Percentiles rank a stretch among this genome's conserved stretches.
Evolutionary conservation across 805 yeast species (phyloP).

Genomic region (Zygosaccharomyces rouxii): DNA sequence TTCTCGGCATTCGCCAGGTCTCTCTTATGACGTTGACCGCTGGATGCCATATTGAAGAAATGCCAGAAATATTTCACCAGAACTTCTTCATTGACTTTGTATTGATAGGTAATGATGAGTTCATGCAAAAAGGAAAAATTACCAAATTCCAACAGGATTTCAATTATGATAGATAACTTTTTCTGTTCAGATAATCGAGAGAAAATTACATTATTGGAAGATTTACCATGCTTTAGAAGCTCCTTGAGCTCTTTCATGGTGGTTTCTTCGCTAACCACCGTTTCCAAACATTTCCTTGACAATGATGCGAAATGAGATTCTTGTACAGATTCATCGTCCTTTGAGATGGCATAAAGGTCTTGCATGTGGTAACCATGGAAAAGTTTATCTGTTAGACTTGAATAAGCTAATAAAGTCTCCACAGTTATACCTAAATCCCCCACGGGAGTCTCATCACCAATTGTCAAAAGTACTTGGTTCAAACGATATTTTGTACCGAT

Average conservation of each 20-base stretch:
- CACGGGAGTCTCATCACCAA: conserved; percentile 12
- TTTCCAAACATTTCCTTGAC: conserved; percentile 2
- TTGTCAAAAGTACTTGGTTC: conserved; percentile 11
- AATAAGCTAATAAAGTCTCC: conserved; percentile 13
- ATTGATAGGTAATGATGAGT: conserved; percentile 13
- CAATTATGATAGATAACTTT: conserved; percentile 22
- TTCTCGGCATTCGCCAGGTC: conserved; percentile 38
- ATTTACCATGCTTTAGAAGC: conserved; percentile 4
- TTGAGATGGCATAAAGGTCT: conserved; percentile 20
- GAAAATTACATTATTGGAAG: conserved; percentile 14
- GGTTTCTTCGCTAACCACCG: not conserved
- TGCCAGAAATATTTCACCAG: conserved; percentile 38
- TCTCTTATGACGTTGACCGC: conserved; percentile 39
- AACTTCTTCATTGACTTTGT: conserved; percentile 15
- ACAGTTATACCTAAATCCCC: conserved; percentile 10
- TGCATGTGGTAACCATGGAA: conserved; percentile 17
- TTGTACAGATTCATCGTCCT: conserved; percentile 24
- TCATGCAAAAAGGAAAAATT: conserved; percentile 26
- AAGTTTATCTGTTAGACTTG: conserved; percentile 14
- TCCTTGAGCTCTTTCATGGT: conserved; percentile 3
- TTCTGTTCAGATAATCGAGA: conserved; percentile 12
- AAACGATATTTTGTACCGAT: conserved; percentile 6
- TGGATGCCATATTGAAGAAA: conserved; percentile 42
- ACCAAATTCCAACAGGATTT: conserved; percentile 29
- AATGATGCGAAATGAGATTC: conserved; percentile 23